A percentile compares a stretch with the other conserved stretches of the same genome.
These are phyloP conservation scores for Penicillium soppii DNA, from an alignment of 495 filamentous ascomycete genomes.

Conservation along the genomic window DNA sequence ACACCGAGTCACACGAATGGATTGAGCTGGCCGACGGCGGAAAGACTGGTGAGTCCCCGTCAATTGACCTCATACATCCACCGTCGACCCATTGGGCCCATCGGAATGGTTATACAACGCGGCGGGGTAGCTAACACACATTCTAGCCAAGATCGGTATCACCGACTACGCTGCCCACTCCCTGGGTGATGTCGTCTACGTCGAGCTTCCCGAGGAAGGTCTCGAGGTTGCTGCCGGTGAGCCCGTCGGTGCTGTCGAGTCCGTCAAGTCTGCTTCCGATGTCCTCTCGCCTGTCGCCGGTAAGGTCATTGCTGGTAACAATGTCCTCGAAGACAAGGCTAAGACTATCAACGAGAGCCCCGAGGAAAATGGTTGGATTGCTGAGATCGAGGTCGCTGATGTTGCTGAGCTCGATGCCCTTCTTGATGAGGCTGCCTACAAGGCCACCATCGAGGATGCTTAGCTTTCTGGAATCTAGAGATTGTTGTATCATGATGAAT, in stretches of 20 bases:
- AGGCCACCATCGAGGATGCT: constrained; percentile 63
- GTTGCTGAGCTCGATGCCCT: constrained; percentile 67
- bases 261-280: constrained; percentile 95
- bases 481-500: constrained; percentile 7
- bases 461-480: constrained; percentile 18
- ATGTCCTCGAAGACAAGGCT: constrained; percentile 75
- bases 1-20: constrained; percentile 98
- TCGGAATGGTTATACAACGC: not conserved
- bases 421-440: constrained; percentile 74
- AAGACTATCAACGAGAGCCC: constrained; percentile 81
- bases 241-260: constrained; percentile 90
- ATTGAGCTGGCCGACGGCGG: constrained; percentile 78
- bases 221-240: constrained; percentile 68
- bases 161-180: constrained; percentile 84
- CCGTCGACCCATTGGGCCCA: not conserved
- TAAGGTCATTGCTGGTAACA: constrained; percentile 70
- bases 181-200: constrained; percentile 94
- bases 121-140: constrained; percentile 5
- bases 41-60: constrained; percentile 42
- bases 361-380: constrained; percentile 89
- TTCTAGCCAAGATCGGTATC: constrained; percentile 76
- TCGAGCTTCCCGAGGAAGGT: constrained; percentile 77
- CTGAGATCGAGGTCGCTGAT: constrained; percentile 74
- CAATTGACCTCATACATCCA: not conserved
- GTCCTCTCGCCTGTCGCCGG: constrained; percentile 86